Evolutionary conservation across 2,329 filamentous ascomycete genomes (phyloP).

Genomic region (Aspergillus sp.): DNA sequence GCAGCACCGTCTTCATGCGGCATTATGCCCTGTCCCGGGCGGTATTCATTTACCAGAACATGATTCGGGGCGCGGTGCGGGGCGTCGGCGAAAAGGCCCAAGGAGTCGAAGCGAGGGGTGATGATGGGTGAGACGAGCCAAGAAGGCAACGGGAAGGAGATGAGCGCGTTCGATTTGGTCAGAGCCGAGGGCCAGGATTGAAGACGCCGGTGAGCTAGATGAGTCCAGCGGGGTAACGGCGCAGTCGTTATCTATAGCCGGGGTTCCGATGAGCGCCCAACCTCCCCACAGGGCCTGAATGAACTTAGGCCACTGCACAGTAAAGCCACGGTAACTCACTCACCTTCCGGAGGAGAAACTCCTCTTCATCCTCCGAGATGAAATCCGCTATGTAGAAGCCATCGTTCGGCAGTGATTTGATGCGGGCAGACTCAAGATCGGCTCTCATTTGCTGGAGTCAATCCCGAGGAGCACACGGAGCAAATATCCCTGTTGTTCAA

Average conservation of each 20-base stretch:
- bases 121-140: conserved; percentile 76
- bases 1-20: conserved; percentile 90
- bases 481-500: neutral
- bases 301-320: no score
- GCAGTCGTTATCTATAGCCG: conserved; percentile 51
- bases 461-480: neutral
- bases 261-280: neutral
- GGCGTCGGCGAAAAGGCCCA: conserved; percentile 60
- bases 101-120: conserved; percentile 49
- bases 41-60: conserved; percentile 91
- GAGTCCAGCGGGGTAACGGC: conserved; percentile 79
- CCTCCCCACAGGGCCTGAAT: neutral
- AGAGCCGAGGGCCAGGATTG: conserved; percentile 89
- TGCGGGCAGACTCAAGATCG: conserved; percentile 33
- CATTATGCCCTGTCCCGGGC: conserved; percentile 89
- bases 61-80: conserved; percentile 82
- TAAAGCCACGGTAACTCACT: conserved; percentile 42
- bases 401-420: conserved; percentile 34
- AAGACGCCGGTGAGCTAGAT: conserved; percentile 82
- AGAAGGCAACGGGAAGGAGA: conserved; percentile 68
- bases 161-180: conserved; percentile 70
- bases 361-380: conserved; percentile 74
- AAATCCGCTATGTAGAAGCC: conserved; percentile 89
- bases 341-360: conserved; percentile 69
- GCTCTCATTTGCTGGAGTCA: conserved; percentile 11